Evolutionary conservation across 192 early-diverging fungal genomes (phyloP).

Genomic region (Pecoramyces ruminantium): DNA sequence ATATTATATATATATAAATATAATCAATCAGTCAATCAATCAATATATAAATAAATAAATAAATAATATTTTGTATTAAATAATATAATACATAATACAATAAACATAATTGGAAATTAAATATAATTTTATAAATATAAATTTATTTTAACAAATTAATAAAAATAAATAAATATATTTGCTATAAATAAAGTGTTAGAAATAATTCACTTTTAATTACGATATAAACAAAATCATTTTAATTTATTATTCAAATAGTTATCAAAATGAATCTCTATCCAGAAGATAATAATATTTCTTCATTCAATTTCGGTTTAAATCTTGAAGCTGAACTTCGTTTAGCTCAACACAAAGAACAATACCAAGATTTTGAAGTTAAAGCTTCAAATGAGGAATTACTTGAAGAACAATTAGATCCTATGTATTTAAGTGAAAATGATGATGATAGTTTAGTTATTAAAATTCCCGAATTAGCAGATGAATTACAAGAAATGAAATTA

Average conservation of each 20-base stretch:
- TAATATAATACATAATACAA: too few relatives aligned
- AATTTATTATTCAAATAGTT: neutral
- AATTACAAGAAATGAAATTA: neutral
- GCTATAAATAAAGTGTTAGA: too few relatives aligned
- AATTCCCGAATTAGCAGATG: neutral
- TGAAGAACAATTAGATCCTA: neutral
- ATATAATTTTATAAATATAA: too few relatives aligned
- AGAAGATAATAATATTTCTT: neutral
- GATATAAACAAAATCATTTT: too few relatives aligned
- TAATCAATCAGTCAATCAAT: too few relatives aligned
- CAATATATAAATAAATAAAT: too few relatives aligned
- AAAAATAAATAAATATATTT: too few relatives aligned
- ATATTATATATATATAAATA: too few relatives aligned
- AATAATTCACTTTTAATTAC: too few relatives aligned
- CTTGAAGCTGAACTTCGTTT: neutral
- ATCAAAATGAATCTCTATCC: neutral
- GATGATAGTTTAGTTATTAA: neutral
- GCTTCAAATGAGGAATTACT: neutral
- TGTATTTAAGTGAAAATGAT: neutral
- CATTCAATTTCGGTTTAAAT: neutral
- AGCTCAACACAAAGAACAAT: neutral
- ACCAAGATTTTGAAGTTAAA: neutral
- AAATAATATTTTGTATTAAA: too few relatives aligned
- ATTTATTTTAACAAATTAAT: too few relatives aligned
- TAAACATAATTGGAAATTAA: too few relatives aligned